Evolutionary conservation across 441 rosid genomes (phyloP).

Genomic region (Pelargonium cotyledonis): DNA sequence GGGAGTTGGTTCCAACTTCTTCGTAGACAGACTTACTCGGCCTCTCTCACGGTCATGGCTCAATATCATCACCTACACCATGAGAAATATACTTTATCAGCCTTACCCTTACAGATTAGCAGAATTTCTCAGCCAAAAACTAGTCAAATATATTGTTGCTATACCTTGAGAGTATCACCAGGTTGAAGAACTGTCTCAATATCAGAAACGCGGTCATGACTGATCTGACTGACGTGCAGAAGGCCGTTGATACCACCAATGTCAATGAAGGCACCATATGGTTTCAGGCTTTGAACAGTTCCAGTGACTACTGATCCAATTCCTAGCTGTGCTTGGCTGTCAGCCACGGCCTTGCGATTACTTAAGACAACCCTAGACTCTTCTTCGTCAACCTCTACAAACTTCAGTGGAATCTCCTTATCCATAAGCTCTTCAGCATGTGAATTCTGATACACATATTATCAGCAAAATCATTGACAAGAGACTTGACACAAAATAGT

Average conservation of each 20-base stretch:
- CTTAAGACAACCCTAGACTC: conserved; percentile 85
- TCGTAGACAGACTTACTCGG: conserved; percentile 93
- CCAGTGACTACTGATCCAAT: conserved; percentile 91
- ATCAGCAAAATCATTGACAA: no score
- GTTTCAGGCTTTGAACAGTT: conserved; percentile 92
- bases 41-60: conserved; percentile 98
- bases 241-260: conserved; percentile 96
- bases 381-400: conserved; percentile 96
- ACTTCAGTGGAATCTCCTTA: conserved; percentile 73
- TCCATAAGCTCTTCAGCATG: conserved; percentile 79
- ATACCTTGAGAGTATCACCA: conserved; percentile 87
- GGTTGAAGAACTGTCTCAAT: conserved; percentile 97
- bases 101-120: neutral
- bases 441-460: conserved; percentile 45
- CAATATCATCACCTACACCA: conserved; percentile 75
- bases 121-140: conserved; percentile 5
- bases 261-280: conserved; percentile 95
- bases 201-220: conserved; percentile 89
- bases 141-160: neutral
- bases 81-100: neutral
- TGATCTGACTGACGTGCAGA: conserved; percentile 94
- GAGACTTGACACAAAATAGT: no score
- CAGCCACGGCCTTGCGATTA: conserved; percentile 97
- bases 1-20: conserved; percentile 95
- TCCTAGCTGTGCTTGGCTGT: conserved; percentile 92